Conservation (phyloP, 495 filamentous ascomycete species). For the Cudoniella acicularis region DNA sequence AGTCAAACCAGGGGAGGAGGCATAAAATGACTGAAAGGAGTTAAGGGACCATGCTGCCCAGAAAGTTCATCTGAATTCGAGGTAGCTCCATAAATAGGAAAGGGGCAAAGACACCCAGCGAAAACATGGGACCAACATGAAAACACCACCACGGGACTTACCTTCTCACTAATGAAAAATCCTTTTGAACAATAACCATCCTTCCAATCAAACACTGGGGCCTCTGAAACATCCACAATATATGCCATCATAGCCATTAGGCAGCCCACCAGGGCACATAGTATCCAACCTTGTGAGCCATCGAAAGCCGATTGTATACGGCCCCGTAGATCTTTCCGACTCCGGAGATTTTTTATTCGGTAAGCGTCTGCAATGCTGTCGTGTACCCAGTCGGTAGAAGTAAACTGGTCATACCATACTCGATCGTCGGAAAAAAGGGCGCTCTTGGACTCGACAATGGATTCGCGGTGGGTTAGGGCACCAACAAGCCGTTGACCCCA, state of each 20-base stretch:
- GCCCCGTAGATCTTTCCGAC: conserved; percentile 79
- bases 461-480: conserved; percentile 37
- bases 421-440: conserved; percentile 71
- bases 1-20: too few relatives aligned
- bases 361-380: conserved; percentile 94
- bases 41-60: background rate
- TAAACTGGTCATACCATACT: conserved; percentile 99
- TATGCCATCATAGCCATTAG: conserved; percentile 85
- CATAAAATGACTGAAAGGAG: too few relatives aligned
- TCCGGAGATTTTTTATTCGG: conserved; percentile 76
- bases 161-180: conserved; percentile 71
- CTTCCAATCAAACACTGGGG: conserved; percentile 82
- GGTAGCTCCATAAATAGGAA: too few relatives aligned
- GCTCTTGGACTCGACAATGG: conserved; percentile 53
- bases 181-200: conserved; percentile 74
- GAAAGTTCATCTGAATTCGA: background rate
- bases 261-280: conserved; percentile 87
- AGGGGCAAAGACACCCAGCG: too few relatives aligned
- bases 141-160: too few relatives aligned
- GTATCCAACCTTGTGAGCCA: conserved; percentile 88
- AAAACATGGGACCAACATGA: too few relatives aligned
- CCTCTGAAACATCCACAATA: conserved; percentile 82
- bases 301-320: conserved; percentile 75
- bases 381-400: conserved; percentile 97
- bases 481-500: conserved; percentile 51